Percentiles rank a stretch among this genome's conserved stretches.
These are phyloP conservation scores for Microcyclospora pomicola DNA, from an alignment of 2,329 filamentous ascomycete genomes.

Conservation along the genomic window DNA sequence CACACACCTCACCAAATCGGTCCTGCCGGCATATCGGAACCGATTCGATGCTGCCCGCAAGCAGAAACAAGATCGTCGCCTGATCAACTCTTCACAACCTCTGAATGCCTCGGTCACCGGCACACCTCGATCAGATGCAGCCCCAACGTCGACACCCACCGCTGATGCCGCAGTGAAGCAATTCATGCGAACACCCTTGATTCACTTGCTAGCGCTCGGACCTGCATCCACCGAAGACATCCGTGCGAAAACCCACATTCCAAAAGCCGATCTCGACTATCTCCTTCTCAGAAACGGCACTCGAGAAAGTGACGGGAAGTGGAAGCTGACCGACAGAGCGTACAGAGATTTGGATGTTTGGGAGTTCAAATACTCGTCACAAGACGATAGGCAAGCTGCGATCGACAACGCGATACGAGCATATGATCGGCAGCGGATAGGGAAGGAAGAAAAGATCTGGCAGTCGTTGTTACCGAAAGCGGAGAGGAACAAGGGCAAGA, in stretches of 20 bases:
- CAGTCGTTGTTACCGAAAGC: slow-evolving; percentile 46
- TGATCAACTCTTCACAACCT: slow-evolving; percentile 27
- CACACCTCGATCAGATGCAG: slow-evolving; percentile 4
- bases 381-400: slow-evolving; percentile 43
- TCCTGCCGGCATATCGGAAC: slow-evolving; percentile 23
- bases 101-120: slow-evolving; percentile 24
- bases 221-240: slow-evolving; percentile 36
- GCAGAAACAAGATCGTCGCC: slow-evolving; percentile 12
- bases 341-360: slow-evolving; percentile 50
- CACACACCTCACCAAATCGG: slow-evolving; percentile 20
- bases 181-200: slow-evolving; percentile 31
- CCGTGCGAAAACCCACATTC: slow-evolving; percentile 33
- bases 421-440: slow-evolving; percentile 47
- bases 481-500: slow-evolving; percentile 48
- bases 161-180: slow-evolving; percentile 21
- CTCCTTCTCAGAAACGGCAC: slow-evolving; percentile 40
- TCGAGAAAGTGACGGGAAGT: slow-evolving; percentile 37
- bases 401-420: slow-evolving; percentile 50
- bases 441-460: slow-evolving; percentile 48
- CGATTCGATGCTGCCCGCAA: slow-evolving; percentile 19
- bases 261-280: slow-evolving; percentile 33
- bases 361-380: slow-evolving; percentile 43
- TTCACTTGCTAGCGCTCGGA: slow-evolving; percentile 42
- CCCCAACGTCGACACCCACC: slow-evolving; percentile 29
- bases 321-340: slow-evolving; percentile 42